phyloP scores from a whole-genome alignment of 2,329 filamentous ascomycete genomes.

The Podosphaera xanthii region DNA sequence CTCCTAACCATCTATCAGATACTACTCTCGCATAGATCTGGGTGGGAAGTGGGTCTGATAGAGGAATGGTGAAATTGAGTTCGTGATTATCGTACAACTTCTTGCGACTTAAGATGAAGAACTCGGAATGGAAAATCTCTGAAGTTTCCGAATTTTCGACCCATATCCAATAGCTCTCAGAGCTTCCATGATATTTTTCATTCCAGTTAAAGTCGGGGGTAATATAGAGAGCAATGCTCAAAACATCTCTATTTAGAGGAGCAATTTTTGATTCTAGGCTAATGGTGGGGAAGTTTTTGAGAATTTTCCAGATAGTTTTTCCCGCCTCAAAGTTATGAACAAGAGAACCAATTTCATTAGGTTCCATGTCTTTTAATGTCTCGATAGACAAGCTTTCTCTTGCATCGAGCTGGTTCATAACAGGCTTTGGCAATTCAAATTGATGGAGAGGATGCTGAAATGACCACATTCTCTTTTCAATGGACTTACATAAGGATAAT shows the following conservation, averaged over 20 bases:
- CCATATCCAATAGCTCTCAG: slow-evolving; percentile 97
- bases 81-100: slow-evolving; percentile 95
- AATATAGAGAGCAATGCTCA: slow-evolving; percentile 71
- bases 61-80: slow-evolving; percentile 87
- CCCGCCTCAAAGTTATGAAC: slow-evolving; percentile 85
- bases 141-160: slow-evolving; percentile 95
- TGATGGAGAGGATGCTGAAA: slow-evolving; percentile 89
- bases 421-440: slow-evolving; percentile 68
- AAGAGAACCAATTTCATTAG: slow-evolving; percentile 68
- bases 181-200: slow-evolving; percentile 76
- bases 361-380: slow-evolving; percentile 74
- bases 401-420: slow-evolving; percentile 67
- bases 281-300: slow-evolving; percentile 82
- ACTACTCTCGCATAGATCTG: slow-evolving; percentile 92
- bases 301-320: slow-evolving; percentile 51
- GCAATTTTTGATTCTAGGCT: slow-evolving; percentile 86
- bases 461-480: slow-evolving; percentile 88
- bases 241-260: slow-evolving; percentile 78
- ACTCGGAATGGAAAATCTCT: slow-evolving; percentile 95
- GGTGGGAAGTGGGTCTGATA: slow-evolving; percentile 77
- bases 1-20: slow-evolving; percentile 88
- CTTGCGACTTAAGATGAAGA: slow-evolving; percentile 73
- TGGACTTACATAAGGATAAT: slow-evolving; percentile 81
- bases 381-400: slow-evolving; percentile 56
- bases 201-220: slow-evolving; percentile 90